phyloP scores from a whole-genome alignment of 495 filamentous ascomycete species.

The Talaromyces stipitatus region DNA sequence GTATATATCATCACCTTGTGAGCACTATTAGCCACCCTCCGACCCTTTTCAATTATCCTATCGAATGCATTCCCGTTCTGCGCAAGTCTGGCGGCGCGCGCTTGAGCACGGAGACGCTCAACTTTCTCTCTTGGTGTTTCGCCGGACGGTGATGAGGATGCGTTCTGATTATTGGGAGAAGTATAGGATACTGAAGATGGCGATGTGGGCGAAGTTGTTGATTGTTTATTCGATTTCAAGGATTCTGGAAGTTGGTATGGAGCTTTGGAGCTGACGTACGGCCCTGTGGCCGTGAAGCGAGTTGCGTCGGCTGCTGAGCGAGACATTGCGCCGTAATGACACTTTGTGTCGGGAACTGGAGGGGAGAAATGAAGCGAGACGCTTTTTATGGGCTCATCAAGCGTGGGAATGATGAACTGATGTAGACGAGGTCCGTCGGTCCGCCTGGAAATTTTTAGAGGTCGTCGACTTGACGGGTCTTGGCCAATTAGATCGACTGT shows the following conservation, averaged over 20 bases:
- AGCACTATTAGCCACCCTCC: constrained; percentile 72
- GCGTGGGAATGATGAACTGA: constrained; percentile 11
- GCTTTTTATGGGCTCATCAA: not conserved
- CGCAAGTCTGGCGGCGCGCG: constrained; percentile 58
- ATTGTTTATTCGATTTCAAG: constrained; percentile 18
- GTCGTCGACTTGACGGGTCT: not conserved
- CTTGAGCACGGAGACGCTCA: constrained; percentile 72
- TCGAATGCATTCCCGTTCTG: constrained; percentile 59
- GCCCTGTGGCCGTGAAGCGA: constrained; percentile 87
- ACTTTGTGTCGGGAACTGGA: not conserved
- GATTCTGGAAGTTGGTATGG: constrained; percentile 32
- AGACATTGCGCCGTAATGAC: constrained; percentile 36
- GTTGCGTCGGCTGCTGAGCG: constrained; percentile 91
- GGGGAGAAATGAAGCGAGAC: not conserved
- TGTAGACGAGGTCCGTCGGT: constrained; percentile 7
- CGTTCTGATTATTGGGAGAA: not conserved
- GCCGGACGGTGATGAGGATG: constrained; percentile 5
- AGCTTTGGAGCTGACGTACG: constrained; percentile 72
- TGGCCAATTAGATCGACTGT: not conserved
- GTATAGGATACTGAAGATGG: not conserved
- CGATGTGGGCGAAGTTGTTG: not conserved
- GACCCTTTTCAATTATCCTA: constrained; percentile 54
- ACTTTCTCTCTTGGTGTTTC: constrained; percentile 93
- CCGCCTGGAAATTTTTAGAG: constrained; percentile 33
- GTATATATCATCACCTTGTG: constrained; percentile 69